Conservation (phyloP, 306 rosid genomes). For the Medicago ruthenica region DNA sequence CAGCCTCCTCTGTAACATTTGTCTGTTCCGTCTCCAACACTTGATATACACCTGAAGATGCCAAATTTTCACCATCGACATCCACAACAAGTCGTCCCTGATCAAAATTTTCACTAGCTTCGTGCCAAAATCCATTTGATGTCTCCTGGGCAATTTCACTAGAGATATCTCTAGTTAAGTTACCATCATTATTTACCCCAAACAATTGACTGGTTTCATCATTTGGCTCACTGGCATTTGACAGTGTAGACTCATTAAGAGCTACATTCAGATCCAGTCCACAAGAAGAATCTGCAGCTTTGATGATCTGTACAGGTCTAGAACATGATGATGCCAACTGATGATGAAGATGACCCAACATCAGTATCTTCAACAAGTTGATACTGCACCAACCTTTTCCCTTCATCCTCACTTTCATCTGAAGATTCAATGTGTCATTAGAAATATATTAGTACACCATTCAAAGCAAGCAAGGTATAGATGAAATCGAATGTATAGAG, state of each 20-base stretch:
- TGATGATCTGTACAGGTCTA: conserved; percentile 29
- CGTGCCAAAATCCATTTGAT: conserved; percentile 35
- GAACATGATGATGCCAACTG: conserved; percentile 31
- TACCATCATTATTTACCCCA: conserved; percentile 41
- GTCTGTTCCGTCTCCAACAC: conserved; percentile 41
- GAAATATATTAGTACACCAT: neutral
- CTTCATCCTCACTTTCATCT: conserved; percentile 49
- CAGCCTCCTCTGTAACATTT: conserved; percentile 9
- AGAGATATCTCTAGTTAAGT: conserved; percentile 30
- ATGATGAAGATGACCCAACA: conserved; percentile 11
- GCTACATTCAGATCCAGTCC: conserved; percentile 39
- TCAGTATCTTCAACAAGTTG: conserved; percentile 34
- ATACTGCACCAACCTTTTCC: conserved; percentile 26
- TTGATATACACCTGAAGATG: conserved; percentile 37
- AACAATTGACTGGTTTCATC: conserved; percentile 29
- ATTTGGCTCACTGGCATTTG: conserved; percentile 37
- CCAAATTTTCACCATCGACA: conserved; percentile 33
- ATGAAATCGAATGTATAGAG: conserved; percentile 5
- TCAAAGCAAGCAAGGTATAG: conserved; percentile 17
- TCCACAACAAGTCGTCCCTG: conserved; percentile 30
- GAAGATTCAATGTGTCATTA: conserved; percentile 39
- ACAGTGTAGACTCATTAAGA: conserved; percentile 38
- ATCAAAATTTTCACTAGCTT: conserved; percentile 9
- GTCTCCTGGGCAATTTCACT: conserved; percentile 27
- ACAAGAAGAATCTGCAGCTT: conserved; percentile 25